phyloP scores from a whole-genome alignment of 495 filamentous ascomycete genomes.

The Chaetomium cochliodes region DNA sequence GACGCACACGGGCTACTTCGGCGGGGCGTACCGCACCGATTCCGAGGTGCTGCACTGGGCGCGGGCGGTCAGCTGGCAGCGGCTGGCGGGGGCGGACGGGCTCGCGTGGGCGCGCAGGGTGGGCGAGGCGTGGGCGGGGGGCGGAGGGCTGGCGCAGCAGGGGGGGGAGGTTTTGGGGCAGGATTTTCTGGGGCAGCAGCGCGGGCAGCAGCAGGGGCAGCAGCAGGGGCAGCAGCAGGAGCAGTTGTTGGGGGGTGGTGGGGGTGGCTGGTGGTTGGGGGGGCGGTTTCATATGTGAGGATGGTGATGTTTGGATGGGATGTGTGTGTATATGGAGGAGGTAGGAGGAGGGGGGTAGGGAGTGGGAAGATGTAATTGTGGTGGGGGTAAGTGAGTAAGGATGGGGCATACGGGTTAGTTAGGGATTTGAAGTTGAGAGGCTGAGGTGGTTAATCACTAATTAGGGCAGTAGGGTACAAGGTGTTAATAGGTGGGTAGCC shows the following conservation, averaged over 20 bases:
- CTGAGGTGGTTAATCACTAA: no score
- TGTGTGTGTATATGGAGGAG: not conserved
- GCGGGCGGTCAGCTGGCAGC: slow-evolving; percentile 3
- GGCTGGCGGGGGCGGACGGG: not conserved
- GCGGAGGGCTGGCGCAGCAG: no score
- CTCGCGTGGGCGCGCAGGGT: not conserved
- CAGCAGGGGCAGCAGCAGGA: no score
- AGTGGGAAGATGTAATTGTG: not conserved
- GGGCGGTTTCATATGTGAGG: slow-evolving; percentile 10
- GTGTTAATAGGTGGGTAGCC: no score
- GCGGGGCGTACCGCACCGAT: slow-evolving; percentile 10
- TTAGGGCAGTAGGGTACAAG: no score
- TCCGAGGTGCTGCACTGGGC: not conserved
- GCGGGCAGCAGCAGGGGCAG: no score
- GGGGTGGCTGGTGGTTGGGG: slow-evolving; percentile 2
- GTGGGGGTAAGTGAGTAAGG: not conserved
- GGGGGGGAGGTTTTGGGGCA: no score
- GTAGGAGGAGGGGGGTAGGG: not conserved
- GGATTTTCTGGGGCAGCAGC: no score
- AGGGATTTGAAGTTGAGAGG: no score
- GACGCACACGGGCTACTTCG: slow-evolving; percentile 1
- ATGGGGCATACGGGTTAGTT: not conserved
- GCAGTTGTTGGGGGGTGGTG: not conserved
- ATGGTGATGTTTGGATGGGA: no score
- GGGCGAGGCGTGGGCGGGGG: not conserved